phyloP scores from a whole-genome alignment of 805 yeast genomes.

The Tetrapisispora pingtungensis region DNA sequence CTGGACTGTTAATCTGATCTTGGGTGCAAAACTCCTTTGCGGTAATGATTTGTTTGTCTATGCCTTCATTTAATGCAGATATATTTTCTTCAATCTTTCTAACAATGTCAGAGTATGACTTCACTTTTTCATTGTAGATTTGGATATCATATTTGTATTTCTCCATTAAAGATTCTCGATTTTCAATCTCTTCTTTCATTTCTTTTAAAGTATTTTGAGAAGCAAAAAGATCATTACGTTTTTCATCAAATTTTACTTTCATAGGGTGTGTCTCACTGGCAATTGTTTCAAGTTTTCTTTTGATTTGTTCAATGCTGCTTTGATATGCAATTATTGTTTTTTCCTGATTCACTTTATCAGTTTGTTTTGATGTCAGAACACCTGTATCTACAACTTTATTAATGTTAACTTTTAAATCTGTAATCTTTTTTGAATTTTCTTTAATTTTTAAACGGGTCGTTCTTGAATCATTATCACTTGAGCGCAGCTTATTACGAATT shows the following conservation, averaged over 20 bases:
- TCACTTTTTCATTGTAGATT: conserved; percentile 15
- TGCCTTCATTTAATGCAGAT: conserved; percentile 21
- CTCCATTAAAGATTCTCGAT: conserved; percentile 12
- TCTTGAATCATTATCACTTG: conserved; percentile 25
- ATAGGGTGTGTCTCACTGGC: conserved; percentile 13
- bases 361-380: conserved; percentile 13
- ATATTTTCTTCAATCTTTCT: conserved; percentile 22
- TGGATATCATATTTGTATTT: conserved; percentile 20
- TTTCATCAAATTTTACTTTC: conserved; percentile 11
- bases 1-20: conserved; percentile 35
- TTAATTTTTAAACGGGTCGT: conserved; percentile 16
- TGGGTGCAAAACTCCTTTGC: conserved; percentile 39
- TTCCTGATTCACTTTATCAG: conserved; percentile 19
- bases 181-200: conserved; percentile 10
- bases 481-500: conserved; percentile 5
- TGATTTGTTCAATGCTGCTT: conserved; percentile 19
- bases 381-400: conserved; percentile 26
- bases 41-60: conserved; percentile 16
- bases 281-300: conserved; percentile 14
- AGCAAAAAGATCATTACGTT: conserved; percentile 6
- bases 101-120: conserved; percentile 11
- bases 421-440: conserved; percentile 24
- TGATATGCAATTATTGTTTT: conserved; percentile 19
- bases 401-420: conserved; percentile 16
- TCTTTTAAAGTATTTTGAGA: conserved; percentile 11